A percentile compares a stretch with the other conserved stretches of the same genome.
phyloP scores from a whole-genome alignment of 768 basidiomycete genomes.

The Tricholoma sp. region DNA sequence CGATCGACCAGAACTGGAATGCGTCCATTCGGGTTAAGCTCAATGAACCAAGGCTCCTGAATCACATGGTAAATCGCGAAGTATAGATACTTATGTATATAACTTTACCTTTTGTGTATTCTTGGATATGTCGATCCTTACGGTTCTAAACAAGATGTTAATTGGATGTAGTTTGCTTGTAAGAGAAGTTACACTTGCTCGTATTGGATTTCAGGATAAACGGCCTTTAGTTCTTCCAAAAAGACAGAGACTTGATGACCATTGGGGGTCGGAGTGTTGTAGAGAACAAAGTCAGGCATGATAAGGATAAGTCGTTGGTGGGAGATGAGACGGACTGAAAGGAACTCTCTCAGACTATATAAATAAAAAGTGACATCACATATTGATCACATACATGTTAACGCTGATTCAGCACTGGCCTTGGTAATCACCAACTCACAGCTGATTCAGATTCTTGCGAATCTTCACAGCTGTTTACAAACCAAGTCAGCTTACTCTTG shows the following conservation, averaged over 20 bases:
- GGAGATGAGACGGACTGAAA: background rate
- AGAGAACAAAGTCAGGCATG: conserved; percentile 23
- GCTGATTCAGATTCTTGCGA: no score
- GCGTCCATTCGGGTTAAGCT: conserved; percentile 67
- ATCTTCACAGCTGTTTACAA: no score
- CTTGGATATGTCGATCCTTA: background rate
- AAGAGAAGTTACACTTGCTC: background rate
- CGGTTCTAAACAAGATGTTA: background rate
- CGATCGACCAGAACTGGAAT: conserved; percentile 68
- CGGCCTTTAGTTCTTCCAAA: conserved; percentile 52
- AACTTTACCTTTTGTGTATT: background rate
- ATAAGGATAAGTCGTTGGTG: background rate
- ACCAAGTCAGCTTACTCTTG: no score
- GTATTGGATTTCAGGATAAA: conserved; percentile 27
- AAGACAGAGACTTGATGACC: conserved; percentile 42
- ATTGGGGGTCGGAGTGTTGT: conserved; percentile 44
- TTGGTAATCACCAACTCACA: no score
- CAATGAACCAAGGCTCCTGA: conserved; percentile 66
- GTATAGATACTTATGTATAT: background rate
- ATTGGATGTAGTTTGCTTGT: background rate
- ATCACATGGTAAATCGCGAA: background rate
- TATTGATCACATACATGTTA: no score
- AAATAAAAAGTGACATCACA: no score
- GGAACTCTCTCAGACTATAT: no score
- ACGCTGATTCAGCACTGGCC: no score